Conservation (phyloP, 805 yeast species). For the Yamadazyma phyllophila region DNA sequence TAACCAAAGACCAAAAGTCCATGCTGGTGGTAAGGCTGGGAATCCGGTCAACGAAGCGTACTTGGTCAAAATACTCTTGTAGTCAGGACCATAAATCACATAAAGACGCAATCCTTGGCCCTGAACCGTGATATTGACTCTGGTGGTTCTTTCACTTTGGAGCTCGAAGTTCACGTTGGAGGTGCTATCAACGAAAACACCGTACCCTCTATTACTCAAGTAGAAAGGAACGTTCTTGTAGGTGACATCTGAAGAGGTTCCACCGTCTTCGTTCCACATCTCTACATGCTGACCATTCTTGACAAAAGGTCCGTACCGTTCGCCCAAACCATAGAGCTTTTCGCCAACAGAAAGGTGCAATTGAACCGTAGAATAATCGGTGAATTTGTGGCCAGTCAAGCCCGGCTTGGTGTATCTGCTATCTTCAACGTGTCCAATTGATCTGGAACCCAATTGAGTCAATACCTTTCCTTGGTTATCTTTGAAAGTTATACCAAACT, state of each 20-base stretch:
- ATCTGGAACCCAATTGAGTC: constrained; percentile 31
- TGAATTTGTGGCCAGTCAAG: constrained; percentile 13
- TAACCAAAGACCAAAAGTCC: constrained; percentile 40
- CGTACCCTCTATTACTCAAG: constrained; percentile 32
- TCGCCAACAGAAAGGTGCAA: constrained; percentile 34
- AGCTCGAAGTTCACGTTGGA: constrained; percentile 30
- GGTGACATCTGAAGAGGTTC: constrained; percentile 35
- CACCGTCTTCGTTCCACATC: constrained; percentile 39
- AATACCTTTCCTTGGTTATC: constrained; percentile 16
- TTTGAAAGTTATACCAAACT: constrained; percentile 21
- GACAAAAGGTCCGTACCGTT: constrained; percentile 34
- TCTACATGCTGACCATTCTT: constrained; percentile 38
- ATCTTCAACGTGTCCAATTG: constrained; percentile 33
- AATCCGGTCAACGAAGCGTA: constrained; percentile 32
- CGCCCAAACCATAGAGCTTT: constrained; percentile 37
- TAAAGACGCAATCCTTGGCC: constrained; percentile 30
- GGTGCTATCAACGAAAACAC: constrained; percentile 32
- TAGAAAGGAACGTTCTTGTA: constrained; percentile 38
- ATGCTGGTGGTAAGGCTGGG: constrained; percentile 37
- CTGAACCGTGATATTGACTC: constrained; percentile 33
- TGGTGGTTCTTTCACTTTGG: constrained; percentile 36
- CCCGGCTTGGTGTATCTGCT: constrained; percentile 15
- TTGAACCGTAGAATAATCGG: constrained; percentile 30
- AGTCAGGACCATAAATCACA: constrained; percentile 31
- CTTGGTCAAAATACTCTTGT: constrained; percentile 26